phyloP scores from a whole-genome alignment of 306 rosid species.

The Adenanthera pavonina region DNA sequence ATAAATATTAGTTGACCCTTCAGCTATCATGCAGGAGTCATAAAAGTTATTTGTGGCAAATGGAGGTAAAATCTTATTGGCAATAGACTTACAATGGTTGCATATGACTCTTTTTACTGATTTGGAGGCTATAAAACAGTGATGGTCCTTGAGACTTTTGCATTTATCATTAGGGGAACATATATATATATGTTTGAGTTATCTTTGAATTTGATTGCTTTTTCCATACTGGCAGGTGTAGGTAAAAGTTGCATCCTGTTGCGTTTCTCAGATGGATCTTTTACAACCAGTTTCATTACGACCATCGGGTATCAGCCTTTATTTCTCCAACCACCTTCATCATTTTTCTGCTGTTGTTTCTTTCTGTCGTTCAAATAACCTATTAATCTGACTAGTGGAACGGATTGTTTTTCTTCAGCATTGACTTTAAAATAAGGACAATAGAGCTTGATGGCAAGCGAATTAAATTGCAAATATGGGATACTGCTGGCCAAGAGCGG shows the following conservation, averaged over 20 bases:
- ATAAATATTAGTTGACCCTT: neutral
- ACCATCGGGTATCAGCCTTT: conserved; percentile 78
- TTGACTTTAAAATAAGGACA: conserved; percentile 98
- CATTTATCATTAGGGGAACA: neutral
- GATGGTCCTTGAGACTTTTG: neutral
- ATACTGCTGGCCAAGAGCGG: conserved; percentile 97
- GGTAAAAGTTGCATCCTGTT: conserved; percentile 98
- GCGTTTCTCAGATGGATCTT: conserved; percentile 98
- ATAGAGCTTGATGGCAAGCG: conserved; percentile 94
- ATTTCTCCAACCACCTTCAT: conserved; percentile 8
- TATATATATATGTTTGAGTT: neutral
- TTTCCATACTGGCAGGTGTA: conserved; percentile 73
- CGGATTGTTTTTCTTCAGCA: conserved; percentile 57
- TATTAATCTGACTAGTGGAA: conserved; percentile 37
- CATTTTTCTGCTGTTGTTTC: conserved; percentile 24
- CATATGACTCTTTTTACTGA: conserved; percentile 18
- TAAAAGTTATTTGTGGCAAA: neutral
- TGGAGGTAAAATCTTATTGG: conserved; percentile 2
- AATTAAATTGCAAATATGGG: conserved; percentile 97
- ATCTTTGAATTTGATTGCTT: conserved; percentile 15
- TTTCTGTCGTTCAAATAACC: neutral
- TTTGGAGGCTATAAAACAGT: conserved; percentile 19
- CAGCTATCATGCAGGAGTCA: neutral
- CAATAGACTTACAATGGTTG: neutral
- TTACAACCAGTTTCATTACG: conserved; percentile 93